Evolutionary conservation across 2,329 filamentous ascomycete genomes (phyloP), one percentile per base, ranked within the genome.

Genomic region (Aureobasidium sp.): DNA sequence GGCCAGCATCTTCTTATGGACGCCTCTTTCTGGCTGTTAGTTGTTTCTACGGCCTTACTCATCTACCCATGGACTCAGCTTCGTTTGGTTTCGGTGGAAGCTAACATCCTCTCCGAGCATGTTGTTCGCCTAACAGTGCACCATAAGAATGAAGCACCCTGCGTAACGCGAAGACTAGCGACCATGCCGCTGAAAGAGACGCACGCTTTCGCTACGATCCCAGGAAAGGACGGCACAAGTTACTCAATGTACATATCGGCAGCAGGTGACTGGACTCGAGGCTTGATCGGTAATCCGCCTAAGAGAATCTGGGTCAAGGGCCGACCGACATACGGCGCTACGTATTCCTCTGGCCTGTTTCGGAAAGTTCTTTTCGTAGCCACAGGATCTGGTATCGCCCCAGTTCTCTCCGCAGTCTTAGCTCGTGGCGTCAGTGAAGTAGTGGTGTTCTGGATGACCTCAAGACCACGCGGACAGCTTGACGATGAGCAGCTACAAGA

Each of bases 171-270:
- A 59, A 83, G 87, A 44, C 74, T 90, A 27, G 83, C 87, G 3
- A 80, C 81, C 59, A 78, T 79, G 9, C 87, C 88, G 0, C 77
- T 90, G 43, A 74, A 81, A 8, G 88, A 92, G 73, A 90, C 87
- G 81, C 89, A 92, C 74, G 83, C 85, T 0, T 92, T 92, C 69
- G 89, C 88, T 50, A 87, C 86, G 1, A 88, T 92, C 64, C 85
- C 87, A 1, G 80, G 84, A 63, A 79, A 82, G 2, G 71, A 76
- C 61, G 67, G 78, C 44, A 77, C 76, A 57, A 85, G 83, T 17
- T 90, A 87, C 74, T 89, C 86, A 0, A 77, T 88, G 36, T 76
- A 91, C 36, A 80, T 91, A 27, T 89, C 87, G 59, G 87, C 86
- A 66, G 87, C 87, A 3, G 88, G 88, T 27, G 87, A 91, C 75